Conservation (phyloP, 2,329 filamentous ascomycete species). For the Alternaria brassicicola region DNA sequence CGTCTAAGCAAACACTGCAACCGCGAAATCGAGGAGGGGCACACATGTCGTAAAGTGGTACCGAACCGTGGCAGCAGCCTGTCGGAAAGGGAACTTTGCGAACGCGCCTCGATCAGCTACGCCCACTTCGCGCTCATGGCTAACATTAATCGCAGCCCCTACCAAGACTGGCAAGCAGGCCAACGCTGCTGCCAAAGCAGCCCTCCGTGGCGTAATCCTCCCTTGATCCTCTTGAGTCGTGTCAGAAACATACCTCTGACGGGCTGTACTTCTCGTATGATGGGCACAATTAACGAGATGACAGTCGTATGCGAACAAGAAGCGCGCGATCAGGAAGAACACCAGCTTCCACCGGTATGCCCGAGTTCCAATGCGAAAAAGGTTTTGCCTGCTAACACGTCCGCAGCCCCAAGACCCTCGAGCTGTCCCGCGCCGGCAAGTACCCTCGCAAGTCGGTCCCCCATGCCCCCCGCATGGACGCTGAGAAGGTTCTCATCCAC, state of each 20-base stretch:
- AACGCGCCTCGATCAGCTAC: constrained; percentile 29
- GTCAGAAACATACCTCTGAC: constrained; percentile 60
- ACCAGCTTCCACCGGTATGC: constrained; percentile 86
- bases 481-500: constrained; percentile 98
- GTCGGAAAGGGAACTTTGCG: constrained; percentile 24
- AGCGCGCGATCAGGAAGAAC: constrained; percentile 86
- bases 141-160: constrained; percentile 50
- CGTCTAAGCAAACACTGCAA: constrained; percentile 20
- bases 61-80: constrained; percentile 13
- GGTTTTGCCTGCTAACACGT: constrained; percentile 5
- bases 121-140: constrained; percentile 19
- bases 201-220: constrained; percentile 85
- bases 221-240: constrained; percentile 52
- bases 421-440: constrained; percentile 87
- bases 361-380: background rate
- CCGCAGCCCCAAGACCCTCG: constrained; percentile 82
- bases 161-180: constrained; percentile 77
- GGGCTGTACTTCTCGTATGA: constrained; percentile 54
- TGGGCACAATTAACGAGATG: constrained; percentile 49
- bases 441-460: constrained; percentile 96
- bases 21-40: constrained; percentile 16
- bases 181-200: constrained; percentile 91
- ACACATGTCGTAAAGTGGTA: constrained; percentile 13
- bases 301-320: constrained; percentile 79
- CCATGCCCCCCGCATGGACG: constrained; percentile 88